phyloP scores from a whole-genome alignment of 2,329 filamentous ascomycete genomes.

The Zasmidium citrigriseum region DNA sequence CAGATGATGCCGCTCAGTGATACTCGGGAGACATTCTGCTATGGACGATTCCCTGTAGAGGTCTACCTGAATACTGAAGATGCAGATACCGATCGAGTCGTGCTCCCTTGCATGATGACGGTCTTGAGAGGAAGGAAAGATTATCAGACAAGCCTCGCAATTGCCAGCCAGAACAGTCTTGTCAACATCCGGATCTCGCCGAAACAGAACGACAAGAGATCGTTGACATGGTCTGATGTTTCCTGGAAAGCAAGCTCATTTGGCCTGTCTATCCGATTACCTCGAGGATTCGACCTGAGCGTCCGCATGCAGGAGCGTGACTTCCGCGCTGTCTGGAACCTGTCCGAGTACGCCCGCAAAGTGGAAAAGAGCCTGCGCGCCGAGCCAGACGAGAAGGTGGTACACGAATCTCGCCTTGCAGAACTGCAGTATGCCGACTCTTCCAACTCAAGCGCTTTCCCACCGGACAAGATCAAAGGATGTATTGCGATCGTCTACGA shows the following conservation, averaged over 20 bases:
- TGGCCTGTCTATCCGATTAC: conserved; percentile 68
- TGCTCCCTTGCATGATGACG: conserved; percentile 74
- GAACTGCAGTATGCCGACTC: conserved; percentile 82
- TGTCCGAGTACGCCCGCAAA: conserved; percentile 81
- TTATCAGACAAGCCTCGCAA: conserved; percentile 68
- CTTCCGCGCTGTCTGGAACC: conserved; percentile 75
- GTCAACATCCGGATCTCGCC: conserved; percentile 72
- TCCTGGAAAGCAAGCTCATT: conserved; percentile 71
- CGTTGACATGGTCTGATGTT: conserved; percentile 79
- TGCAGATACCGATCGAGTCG: conserved; percentile 65
- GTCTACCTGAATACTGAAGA: conserved; percentile 74
- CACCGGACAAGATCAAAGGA: conserved; percentile 68
- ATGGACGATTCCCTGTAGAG: conserved; percentile 74
- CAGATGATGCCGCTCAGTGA: conserved; percentile 78
- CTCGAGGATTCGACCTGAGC: conserved; percentile 72
- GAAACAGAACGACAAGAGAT: conserved; percentile 51
- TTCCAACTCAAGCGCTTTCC: conserved; percentile 70
- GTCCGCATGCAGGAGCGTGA: conserved; percentile 74
- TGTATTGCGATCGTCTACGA: conserved; percentile 79
- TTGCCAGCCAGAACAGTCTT: conserved; percentile 77
- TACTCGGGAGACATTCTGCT: conserved; percentile 71
- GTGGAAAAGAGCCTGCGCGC: conserved; percentile 71
- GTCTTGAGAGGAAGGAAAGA: conserved; percentile 71
- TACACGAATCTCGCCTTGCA: conserved; percentile 69
- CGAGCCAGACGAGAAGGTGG: conserved; percentile 66